These are phyloP conservation scores for Cicer arietinum DNA, from an alignment of 306 rosid species.

Conservation along the genomic window DNA sequence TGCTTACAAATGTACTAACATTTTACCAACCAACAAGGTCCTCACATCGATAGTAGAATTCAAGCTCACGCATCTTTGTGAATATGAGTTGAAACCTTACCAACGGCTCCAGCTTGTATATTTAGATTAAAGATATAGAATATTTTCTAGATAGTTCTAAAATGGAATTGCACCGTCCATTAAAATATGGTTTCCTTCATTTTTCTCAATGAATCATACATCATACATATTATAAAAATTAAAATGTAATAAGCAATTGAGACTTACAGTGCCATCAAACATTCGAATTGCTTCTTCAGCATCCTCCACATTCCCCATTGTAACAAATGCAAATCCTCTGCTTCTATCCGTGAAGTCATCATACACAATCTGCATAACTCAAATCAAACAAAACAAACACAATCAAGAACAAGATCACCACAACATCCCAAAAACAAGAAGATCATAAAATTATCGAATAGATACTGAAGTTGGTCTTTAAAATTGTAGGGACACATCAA, in stretches of 20 bases:
- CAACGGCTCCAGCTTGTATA: no score
- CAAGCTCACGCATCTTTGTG: no score
- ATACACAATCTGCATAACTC: slow-evolving; percentile 56
- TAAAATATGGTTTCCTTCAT: not conserved
- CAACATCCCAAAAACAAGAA: not conserved
- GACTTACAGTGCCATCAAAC: slow-evolving; percentile 79
- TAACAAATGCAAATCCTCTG: slow-evolving; percentile 83
- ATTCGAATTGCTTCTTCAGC: slow-evolving; percentile 71
- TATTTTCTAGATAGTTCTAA: slow-evolving; percentile 12
- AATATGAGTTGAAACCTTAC: no score
- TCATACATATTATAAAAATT: not conserved
- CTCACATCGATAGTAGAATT: no score
- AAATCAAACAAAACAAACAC: not conserved
- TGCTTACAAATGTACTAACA: no score
- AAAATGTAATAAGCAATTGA: not conserved
- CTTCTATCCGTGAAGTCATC: slow-evolving; percentile 70
- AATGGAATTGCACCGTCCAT: not conserved
- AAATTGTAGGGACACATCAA: not conserved
- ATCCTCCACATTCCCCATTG: slow-evolving; percentile 73
- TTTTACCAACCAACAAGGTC: no score
- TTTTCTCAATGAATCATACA: not conserved
- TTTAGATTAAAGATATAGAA: not conserved
- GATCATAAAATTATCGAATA: not conserved
- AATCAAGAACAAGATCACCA: not conserved
- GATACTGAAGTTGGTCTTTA: not conserved